Evolutionary conservation across 2,329 filamentous ascomycete genomes (phyloP).

Genomic region (Huntiella abstrusa): DNA sequence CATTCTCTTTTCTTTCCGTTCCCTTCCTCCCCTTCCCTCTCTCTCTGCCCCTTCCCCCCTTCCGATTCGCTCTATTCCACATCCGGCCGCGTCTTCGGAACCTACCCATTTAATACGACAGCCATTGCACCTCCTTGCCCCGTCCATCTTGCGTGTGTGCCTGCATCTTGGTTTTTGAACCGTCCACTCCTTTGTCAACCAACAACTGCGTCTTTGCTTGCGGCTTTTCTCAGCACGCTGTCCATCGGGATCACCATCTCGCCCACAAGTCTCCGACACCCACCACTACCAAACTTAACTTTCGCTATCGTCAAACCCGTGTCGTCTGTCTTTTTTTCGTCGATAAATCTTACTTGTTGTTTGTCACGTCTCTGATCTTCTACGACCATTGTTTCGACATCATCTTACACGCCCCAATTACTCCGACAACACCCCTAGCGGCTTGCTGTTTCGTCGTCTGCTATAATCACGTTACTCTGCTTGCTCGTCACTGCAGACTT

Average conservation of each 20-base stretch:
- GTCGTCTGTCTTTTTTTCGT: no score
- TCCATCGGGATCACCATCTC: constrained; percentile 3
- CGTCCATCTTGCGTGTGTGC: constrained; percentile 12
- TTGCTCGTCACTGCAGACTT: background rate
- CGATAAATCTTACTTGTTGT: no score
- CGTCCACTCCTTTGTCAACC: constrained; percentile 15
- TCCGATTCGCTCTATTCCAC: constrained; percentile 15
- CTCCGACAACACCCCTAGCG: background rate
- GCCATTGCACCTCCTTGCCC: constrained; percentile 14
- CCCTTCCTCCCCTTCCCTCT: constrained; percentile 10
- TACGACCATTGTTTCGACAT: background rate
- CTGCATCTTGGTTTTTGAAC: constrained; percentile 19
- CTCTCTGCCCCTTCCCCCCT: constrained; percentile 13
- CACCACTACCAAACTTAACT: background rate
- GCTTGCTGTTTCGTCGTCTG: background rate
- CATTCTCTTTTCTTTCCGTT: constrained; percentile 11
- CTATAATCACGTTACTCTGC: background rate
- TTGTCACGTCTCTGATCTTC: background rate
- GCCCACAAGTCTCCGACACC: background rate
- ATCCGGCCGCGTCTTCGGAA: no score
- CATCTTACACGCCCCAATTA: background rate
- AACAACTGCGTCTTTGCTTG: constrained; percentile 4
- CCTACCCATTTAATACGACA: constrained; percentile 11
- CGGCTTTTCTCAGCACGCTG: constrained; percentile 4
- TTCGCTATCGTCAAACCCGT: no score